Base-by-base conservation (phyloP, 805 yeast genomes). In the Schwanniomyces vanrijiae region DNA sequence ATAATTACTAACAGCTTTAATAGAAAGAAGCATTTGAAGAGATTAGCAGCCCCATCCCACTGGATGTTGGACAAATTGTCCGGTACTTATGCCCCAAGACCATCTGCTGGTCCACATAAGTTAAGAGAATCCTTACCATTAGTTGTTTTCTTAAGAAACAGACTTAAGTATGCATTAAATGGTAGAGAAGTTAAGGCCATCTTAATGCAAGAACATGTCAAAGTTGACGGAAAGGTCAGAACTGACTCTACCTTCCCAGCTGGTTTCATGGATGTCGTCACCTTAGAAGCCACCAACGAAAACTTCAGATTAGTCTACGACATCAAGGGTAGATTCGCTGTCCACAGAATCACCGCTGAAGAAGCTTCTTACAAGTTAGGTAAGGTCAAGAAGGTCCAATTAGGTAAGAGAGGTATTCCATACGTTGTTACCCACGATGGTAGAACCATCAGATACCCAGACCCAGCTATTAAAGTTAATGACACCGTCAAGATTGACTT, bases 31-130 rank as follows among this genome's bases (percentile, higher is more conserved):
- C 97, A 92, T 78, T 86, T 91, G 77, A 91, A 92, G 86, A 90
- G 98, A 87, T 87, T 92, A 80, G 97, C 98, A 77, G 99, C 99
- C 77, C 99, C 99, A 84, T 87, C 91, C 84, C 99, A 94, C 87
- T 94, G 99, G 99, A 88, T 94, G 95, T 89, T 94, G 83, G 99
- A 95, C 95, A 94, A 94, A 83, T 84, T 94, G 82, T 88, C 97
- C 73, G 99, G 99, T 76, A 83, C 89, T 71, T 94, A 94, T 77
- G 99, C 99, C 59, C 99, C 99, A 82, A 90, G 98, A 83, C 96
- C 98, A 73, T 90, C 97, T 58, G 86, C 96, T 66, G 99, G 99
- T 83, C 99, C 99, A 75, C 99, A 92, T 84, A 94, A 92, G 81
- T 84, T 91, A 75, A 86, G 97, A 78, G 98, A 91, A 82, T 91